Percentiles rank a stretch among this genome's conserved stretches.
Conservation (phyloP, 2,329 filamentous ascomycete species). For the Talaromyces sp. region DNA sequence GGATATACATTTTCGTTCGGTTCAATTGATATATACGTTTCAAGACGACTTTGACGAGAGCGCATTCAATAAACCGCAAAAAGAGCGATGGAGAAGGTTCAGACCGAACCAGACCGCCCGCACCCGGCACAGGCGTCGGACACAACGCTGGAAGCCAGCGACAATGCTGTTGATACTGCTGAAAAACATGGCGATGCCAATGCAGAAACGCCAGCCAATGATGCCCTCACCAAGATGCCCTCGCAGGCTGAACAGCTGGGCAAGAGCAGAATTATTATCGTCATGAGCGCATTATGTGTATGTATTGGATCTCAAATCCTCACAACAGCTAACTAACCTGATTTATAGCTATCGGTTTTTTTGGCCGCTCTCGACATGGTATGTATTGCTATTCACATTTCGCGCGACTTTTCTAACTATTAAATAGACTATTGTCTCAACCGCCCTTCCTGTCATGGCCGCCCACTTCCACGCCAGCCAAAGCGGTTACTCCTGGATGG, state of each 20-base stretch:
- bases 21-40: too few species aligned
- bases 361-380: constrained; percentile 57
- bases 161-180: not conserved
- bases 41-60: too few species aligned
- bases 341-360: constrained; percentile 49
- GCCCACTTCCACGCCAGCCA: constrained; percentile 37
- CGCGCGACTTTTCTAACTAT: not conserved
- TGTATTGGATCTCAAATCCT: constrained; percentile 9
- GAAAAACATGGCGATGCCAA: not conserved
- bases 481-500: constrained; percentile 46
- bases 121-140: constrained; percentile 4
- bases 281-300: constrained; percentile 40
- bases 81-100: not conserved
- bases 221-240: constrained; percentile 16
- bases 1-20: too few species aligned
- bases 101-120: not conserved
- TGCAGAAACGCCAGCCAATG: not conserved
- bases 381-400: constrained; percentile 10
- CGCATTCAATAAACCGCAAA: not conserved
- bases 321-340: constrained; percentile 12
- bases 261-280: constrained; percentile 35
- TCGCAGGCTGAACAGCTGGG: constrained; percentile 36
- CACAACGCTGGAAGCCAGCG: constrained; percentile 1
- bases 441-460: constrained; percentile 41
- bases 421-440: constrained; percentile 41